These are phyloP conservation scores for Vigna reflexopilosa DNA, from an alignment of 306 rosid species.

Conservation along the genomic window DNA sequence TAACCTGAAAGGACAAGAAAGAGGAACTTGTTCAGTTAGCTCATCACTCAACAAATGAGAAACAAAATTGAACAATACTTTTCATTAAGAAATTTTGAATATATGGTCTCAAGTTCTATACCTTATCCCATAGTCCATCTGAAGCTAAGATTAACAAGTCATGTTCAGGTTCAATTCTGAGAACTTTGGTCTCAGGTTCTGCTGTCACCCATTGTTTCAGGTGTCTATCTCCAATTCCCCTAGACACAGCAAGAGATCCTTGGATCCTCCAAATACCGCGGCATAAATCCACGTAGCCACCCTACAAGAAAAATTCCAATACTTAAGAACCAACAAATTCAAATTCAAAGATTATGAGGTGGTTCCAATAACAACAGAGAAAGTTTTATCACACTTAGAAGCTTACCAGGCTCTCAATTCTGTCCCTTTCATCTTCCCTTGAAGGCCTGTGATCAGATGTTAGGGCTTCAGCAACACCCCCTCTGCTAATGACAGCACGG, in stretches of 20 bases:
- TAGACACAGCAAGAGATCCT: slow-evolving; percentile 89
- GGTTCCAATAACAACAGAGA: neutral
- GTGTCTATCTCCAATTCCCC: slow-evolving; percentile 86
- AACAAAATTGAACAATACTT: neutral
- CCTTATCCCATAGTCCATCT: slow-evolving; percentile 98
- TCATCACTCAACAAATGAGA: neutral
- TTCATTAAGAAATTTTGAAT: neutral
- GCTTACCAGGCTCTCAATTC: slow-evolving; percentile 80
- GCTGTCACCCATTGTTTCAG: slow-evolving; percentile 86
- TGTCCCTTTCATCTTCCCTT: slow-evolving; percentile 75
- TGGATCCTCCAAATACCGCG: slow-evolving; percentile 92
- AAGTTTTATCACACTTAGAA: neutral
- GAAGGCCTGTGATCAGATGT: slow-evolving; percentile 94
- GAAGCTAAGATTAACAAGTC: slow-evolving; percentile 94
- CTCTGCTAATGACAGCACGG: slow-evolving; percentile 90
- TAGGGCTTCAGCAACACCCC: slow-evolving; percentile 78
- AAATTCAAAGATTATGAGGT: neutral
- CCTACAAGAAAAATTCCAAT: slow-evolving; percentile 57
- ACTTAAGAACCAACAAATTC: slow-evolving; percentile 23
- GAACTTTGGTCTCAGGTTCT: slow-evolving; percentile 82
- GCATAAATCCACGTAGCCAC: slow-evolving; percentile 92
- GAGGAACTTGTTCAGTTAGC: slow-evolving; percentile 28
- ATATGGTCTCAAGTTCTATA: slow-evolving; percentile 40
- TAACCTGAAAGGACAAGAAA: slow-evolving; percentile 62
- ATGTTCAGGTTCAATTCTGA: slow-evolving; percentile 68